Conservation (phyloP, 495 filamentous ascomycete genomes). For the Aspergillus homomorphus region DNA sequence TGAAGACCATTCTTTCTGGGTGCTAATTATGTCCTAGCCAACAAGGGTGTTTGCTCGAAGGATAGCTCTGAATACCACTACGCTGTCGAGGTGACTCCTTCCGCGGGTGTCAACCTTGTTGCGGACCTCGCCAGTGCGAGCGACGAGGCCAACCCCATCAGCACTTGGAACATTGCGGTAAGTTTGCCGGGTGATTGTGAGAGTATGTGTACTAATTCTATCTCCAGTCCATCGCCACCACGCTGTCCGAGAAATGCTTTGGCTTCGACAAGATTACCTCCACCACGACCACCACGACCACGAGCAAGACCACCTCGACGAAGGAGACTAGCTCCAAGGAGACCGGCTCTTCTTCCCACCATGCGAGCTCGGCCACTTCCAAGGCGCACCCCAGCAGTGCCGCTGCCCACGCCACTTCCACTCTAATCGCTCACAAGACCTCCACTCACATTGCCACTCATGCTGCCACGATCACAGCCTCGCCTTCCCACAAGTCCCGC, state of each 20-base stretch:
- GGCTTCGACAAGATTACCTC: slow-evolving; percentile 4
- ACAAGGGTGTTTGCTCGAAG: slow-evolving; percentile 14
- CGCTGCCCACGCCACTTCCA: neutral
- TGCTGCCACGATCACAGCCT: neutral
- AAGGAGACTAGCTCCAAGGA: neutral
- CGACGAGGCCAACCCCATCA: slow-evolving; percentile 15
- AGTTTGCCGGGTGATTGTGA: neutral
- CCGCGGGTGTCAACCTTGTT: slow-evolving; percentile 19
- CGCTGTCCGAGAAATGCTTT: slow-evolving; percentile 3
- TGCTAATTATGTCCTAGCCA: slow-evolving; percentile 14
- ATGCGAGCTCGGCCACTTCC: neutral
- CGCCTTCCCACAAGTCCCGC: neutral
- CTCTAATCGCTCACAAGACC: neutral
- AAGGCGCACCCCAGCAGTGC: slow-evolving; percentile 2
- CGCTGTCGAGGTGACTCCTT: slow-evolving; percentile 19
- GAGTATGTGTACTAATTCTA: neutral
- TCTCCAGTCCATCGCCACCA: neutral
- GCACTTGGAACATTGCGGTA: slow-evolving; percentile 15
- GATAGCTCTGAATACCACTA: slow-evolving; percentile 10
- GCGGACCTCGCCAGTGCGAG: slow-evolving; percentile 11
- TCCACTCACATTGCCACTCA: neutral
- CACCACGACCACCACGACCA: slow-evolving; percentile 1
- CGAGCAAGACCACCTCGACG: neutral
- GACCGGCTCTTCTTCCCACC: neutral
- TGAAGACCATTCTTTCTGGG: neutral